A percentile compares a stretch with the other conserved stretches of the same genome.
These are phyloP conservation scores for Ganoderma boninense DNA, from an alignment of 1,284 basidiomycete genomes.

Conservation along the genomic window DNA sequence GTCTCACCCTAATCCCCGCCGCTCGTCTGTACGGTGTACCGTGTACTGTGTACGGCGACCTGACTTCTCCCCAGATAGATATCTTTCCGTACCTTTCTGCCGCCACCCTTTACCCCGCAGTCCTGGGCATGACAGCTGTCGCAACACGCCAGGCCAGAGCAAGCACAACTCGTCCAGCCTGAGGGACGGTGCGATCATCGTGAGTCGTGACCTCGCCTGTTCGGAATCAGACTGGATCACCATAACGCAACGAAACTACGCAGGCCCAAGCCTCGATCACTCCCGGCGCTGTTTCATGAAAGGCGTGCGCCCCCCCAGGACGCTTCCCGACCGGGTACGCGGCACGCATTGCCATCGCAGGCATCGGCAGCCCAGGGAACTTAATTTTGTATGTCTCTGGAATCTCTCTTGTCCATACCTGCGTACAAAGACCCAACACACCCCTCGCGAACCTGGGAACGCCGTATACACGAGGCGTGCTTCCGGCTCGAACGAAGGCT, in stretches of 20 bases:
- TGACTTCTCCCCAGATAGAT: not conserved
- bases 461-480: not conserved
- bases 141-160: not conserved
- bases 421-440: not conserved
- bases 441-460: not conserved
- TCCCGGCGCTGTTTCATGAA: not conserved
- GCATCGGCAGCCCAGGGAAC: not conserved
- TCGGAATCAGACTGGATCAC: constrained; percentile 6
- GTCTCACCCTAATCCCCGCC: not conserved
- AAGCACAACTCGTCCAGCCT: not conserved
- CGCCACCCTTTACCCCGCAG: not conserved
- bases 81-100: not conserved
- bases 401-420: not conserved
- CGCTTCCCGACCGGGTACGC: not conserved
- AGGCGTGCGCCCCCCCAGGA: not conserved
- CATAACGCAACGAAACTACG: not conserved
- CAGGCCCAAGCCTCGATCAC: not conserved
- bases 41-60: not conserved
- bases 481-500: not conserved
- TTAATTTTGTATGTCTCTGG: not conserved
- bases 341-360: not conserved
- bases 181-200: not conserved
- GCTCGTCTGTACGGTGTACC: not conserved
- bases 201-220: not conserved
- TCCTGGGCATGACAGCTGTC: not conserved